Evolutionary conservation across 768 basidiomycete species (phyloP), one percentile per base, ranked within the genome.

Genomic region (Pulveroboletus sp.): DNA sequence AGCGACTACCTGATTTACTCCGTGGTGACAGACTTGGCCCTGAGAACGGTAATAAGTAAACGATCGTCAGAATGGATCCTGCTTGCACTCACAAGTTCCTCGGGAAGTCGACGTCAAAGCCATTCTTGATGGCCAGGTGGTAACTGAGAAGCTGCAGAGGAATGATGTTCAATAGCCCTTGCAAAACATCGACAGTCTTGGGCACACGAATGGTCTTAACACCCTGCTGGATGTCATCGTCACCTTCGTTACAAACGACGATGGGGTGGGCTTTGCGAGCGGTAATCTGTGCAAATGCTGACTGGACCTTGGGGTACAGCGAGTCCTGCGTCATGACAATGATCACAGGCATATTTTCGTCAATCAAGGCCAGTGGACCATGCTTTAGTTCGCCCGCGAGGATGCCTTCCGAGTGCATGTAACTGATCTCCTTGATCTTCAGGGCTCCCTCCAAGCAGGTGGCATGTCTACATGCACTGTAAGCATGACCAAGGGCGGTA

Each of bases 261-360:
- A 99, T 89, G 47, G 89, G 90, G 55, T 90, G 86, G 43, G 94
- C 96, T 71, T 94, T 95, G 69, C 96, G 88, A 39, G 96, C 95
- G 4, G 93, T 95, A 69, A 99, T 95, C 73, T 99, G 96, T 26
- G 93, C 74, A 59, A 96, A 91, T 35, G 96, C 96, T 8, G 86
- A 89, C 64, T 97, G 93, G 39, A 97, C 94, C 77, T 99, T 98
- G 64, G 94, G 93, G 73, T 98, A 98, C 24, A 98, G 76, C 39
- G 93, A 96, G 72, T 99, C 96, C 57, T 90, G 87, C 27, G 96
- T 99, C 96, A 99, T 99, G 73, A 99, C 83, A 72, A 99, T 92
- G 75, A 98, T 98, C 59, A 98, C 92, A 37, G 93, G 83, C 89
- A 96, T 92, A 74, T 95, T 93, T 74, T 98, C 96, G 66, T 99